Conservation (phyloP, 139 green algal genomes). For the Closterium sp. region DNA sequence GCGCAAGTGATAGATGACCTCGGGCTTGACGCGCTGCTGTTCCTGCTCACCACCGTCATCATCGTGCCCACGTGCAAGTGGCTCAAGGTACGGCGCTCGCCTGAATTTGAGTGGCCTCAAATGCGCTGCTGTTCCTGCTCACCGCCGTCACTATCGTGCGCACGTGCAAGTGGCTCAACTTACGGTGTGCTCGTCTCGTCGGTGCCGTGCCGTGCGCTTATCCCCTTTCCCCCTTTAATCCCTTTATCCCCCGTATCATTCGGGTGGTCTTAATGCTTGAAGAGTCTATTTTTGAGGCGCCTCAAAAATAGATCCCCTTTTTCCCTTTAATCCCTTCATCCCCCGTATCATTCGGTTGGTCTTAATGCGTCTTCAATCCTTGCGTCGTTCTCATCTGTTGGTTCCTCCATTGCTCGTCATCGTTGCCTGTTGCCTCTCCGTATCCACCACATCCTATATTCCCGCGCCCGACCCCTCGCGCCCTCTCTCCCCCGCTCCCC, state of each 20-base stretch:
- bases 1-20: conserved; percentile 9
- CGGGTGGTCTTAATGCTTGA: not conserved
- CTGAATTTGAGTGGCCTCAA: too few relatives aligned
- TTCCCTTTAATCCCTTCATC: not conserved
- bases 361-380: too few relatives aligned
- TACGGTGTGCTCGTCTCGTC: not conserved
- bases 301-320: too few relatives aligned
- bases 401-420: too few relatives aligned
- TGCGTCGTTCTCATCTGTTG: too few relatives aligned
- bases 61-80: conserved; percentile 13
- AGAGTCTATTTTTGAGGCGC: too few relatives aligned
- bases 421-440: not conserved
- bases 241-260: not conserved
- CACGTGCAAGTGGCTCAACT: not conserved
- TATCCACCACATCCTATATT: not conserved
- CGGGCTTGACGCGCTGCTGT: not conserved
- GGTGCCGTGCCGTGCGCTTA: not conserved
- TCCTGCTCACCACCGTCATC: conserved; percentile 11
- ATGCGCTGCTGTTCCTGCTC: not conserved
- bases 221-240: not conserved
- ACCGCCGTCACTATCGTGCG: not conserved
- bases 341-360: not conserved
- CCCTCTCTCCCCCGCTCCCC: not conserved
- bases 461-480: not conserved
- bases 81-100: not conserved